phyloP scores from a whole-genome alignment of 2,329 filamentous ascomycete genomes.

The Fusarium chlamydosporum region DNA sequence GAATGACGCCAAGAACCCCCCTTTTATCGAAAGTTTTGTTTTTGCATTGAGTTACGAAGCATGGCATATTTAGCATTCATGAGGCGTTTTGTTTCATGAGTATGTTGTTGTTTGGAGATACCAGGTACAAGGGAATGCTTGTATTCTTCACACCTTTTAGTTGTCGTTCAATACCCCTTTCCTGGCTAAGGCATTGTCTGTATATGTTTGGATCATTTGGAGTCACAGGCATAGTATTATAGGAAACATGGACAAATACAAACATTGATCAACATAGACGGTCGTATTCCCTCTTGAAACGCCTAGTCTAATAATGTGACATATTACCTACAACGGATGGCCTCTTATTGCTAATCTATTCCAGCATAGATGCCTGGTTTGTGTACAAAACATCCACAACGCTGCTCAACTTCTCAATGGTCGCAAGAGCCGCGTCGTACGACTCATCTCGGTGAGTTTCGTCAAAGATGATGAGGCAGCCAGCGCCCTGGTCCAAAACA shows the following conservation, averaged over 20 bases:
- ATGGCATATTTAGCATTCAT: slow-evolving; percentile 41
- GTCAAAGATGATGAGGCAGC: slow-evolving; percentile 96
- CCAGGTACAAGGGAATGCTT: slow-evolving; percentile 30
- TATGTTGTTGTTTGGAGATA: slow-evolving; percentile 43
- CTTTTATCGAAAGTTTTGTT: slow-evolving; percentile 6
- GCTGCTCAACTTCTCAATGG: slow-evolving; percentile 96
- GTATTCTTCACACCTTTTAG: slow-evolving; percentile 33
- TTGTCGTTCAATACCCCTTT: slow-evolving; percentile 31
- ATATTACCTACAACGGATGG: slow-evolving; percentile 52
- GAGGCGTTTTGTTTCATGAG: slow-evolving; percentile 45
- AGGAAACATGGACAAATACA: slow-evolving; percentile 27
- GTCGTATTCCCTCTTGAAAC: slow-evolving; percentile 51
- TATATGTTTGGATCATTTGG: slow-evolving; percentile 16
- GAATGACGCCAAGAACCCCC: slow-evolving; percentile 1
- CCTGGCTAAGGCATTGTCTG: slow-evolving; percentile 10
- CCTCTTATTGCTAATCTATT: slow-evolving; percentile 67
- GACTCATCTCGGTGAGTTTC: slow-evolving; percentile 93
- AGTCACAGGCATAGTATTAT: slow-evolving; percentile 23
- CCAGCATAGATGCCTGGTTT: slow-evolving; percentile 95
- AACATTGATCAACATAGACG: slow-evolving; percentile 43
- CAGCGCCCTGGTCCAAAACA: slow-evolving; percentile 96
- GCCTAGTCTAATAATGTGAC: slow-evolving; percentile 52
- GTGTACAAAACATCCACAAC: slow-evolving; percentile 98
- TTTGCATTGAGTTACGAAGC: slow-evolving; percentile 39
- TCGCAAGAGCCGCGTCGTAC: slow-evolving; percentile 93